Base-by-base conservation (phyloP, 257 asterid species). In the Salvia splendens region DNA sequence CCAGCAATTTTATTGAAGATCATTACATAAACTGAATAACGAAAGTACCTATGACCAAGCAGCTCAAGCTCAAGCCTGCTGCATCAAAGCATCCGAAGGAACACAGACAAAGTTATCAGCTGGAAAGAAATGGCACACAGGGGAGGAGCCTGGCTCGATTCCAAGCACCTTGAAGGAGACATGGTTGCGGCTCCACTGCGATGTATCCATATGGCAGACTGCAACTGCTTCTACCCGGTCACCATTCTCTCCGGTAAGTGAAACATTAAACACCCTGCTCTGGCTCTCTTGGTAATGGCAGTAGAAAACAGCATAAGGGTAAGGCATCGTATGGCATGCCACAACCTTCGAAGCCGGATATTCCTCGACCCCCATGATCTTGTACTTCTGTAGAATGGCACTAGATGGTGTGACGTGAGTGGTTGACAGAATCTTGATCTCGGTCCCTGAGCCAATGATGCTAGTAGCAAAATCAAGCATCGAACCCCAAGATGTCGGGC, bases 81-180 rank as follows among this genome's bases (percentile, higher is more conserved):
- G 56, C 41, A 43, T 49, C 17, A 6, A 28, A 72, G 67, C 36
- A 53, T 57, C 58, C 0, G 79, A 60, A 61, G 88, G 75, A 73
- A 83, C 82, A 77, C 78, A 75, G 0, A 91, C 89, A 65, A 86
- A 73, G 51, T 88, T 75, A 77, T 91, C 95, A 15, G 97, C 84
- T 5, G 96, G 96, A 66, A 91, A 86, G 85, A 85, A 88, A 81
- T 91, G 97, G 83, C 97, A 91, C 12, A 86, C 78, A 4, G 95
- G 83, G 0, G 79, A 70, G 5, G 86, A 67, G 59, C 95, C 91
- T 4, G 93, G 92, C 48, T 77, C 68, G 5, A 77, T 56, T 48
- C 89, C 88, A 0, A 86, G 93, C 78, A 91, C 77, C 32, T 71
- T 51, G 70, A 88, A 88, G 12, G 93, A 75, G 12, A 81, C 79